A percentile compares a stretch with the other conserved stretches of the same genome.
phyloP scores from a whole-genome alignment of 805 yeast species.

The Wickerhamomyces canadensis region DNA sequence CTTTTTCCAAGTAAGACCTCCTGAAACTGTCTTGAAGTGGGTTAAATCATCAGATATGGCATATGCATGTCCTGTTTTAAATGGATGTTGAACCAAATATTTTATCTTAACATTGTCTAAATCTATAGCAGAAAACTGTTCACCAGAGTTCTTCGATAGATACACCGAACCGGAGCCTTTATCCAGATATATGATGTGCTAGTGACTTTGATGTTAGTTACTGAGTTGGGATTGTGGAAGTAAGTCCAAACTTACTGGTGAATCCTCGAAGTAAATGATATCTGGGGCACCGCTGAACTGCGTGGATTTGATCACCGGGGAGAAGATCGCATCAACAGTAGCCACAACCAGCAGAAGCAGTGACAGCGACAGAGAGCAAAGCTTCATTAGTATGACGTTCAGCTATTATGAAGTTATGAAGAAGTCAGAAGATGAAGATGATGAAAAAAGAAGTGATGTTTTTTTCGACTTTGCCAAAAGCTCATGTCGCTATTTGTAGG shows the following conservation, averaged over 20 bases:
- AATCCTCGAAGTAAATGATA: constrained; percentile 28
- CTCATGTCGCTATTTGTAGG: too few relatives aligned
- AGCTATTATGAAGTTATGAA: too few relatives aligned
- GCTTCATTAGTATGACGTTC: too few relatives aligned
- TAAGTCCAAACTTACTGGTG: constrained; percentile 20
- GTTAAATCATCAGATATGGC: constrained; percentile 27
- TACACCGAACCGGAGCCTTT: constrained; percentile 28
- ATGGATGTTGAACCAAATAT: constrained; percentile 33
- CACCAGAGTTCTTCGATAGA: constrained; percentile 44
- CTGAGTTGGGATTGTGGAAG: background rate
- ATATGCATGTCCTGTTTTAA: constrained; percentile 32
- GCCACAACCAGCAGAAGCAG: constrained; percentile 9
- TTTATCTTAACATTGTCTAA: constrained; percentile 31
- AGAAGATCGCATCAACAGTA: constrained; percentile 18
- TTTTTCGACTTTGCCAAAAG: too few relatives aligned
- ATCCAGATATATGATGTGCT: constrained; percentile 17
- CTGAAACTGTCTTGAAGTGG: constrained; percentile 35
- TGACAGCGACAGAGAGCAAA: too few relatives aligned
- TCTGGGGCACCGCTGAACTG: constrained; percentile 22
- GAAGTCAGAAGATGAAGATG: too few relatives aligned
- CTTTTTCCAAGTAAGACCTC: constrained; percentile 36
- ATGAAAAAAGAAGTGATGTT: too few relatives aligned
- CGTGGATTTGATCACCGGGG: constrained; percentile 19
- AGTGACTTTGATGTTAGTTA: too few relatives aligned
- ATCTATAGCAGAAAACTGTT: constrained; percentile 33